phyloP scores from a whole-genome alignment of 331 rosid species.

The Malus hybrid region DNA sequence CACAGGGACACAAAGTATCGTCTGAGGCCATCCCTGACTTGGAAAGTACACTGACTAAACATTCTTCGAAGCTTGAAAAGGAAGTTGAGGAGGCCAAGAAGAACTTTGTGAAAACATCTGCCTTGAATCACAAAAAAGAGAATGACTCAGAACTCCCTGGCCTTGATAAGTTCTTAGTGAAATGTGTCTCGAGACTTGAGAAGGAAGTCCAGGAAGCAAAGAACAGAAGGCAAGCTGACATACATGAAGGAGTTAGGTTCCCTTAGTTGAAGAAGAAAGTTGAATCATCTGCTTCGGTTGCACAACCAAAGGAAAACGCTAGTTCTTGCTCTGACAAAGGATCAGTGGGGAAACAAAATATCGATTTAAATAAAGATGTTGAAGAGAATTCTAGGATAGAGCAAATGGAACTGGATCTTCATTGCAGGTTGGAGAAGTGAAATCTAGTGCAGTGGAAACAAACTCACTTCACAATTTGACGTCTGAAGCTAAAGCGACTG shows the following conservation, averaged over 20 bases:
- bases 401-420: conserved; percentile 6
- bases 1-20: not conserved
- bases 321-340: conserved; percentile 24
- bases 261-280: conserved; percentile 14
- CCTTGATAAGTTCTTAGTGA: conserved; percentile 74
- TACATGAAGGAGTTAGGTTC: not conserved
- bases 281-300: conserved; percentile 15
- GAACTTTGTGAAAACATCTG: not conserved
- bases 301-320: conserved; percentile 2
- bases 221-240: conserved; percentile 33
- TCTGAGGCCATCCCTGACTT: conserved; percentile 17
- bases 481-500: conserved; percentile 14
- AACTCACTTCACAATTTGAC: not conserved
- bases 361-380: conserved; percentile 3
- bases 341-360: conserved; percentile 55
- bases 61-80: conserved; percentile 32
- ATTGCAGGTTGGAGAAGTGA: not conserved
- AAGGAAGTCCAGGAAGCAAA: conserved; percentile 82
- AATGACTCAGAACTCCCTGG: conserved; percentile 50
- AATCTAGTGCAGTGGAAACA: not conserved
- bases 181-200: conserved; percentile 73
- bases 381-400: not conserved
- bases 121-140: conserved; percentile 19
- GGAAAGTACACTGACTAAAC: conserved; percentile 21
- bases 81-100: conserved; percentile 29